Evolutionary conservation across 306 rosid genomes (phyloP).

Genomic region (Fagus crenata): DNA sequence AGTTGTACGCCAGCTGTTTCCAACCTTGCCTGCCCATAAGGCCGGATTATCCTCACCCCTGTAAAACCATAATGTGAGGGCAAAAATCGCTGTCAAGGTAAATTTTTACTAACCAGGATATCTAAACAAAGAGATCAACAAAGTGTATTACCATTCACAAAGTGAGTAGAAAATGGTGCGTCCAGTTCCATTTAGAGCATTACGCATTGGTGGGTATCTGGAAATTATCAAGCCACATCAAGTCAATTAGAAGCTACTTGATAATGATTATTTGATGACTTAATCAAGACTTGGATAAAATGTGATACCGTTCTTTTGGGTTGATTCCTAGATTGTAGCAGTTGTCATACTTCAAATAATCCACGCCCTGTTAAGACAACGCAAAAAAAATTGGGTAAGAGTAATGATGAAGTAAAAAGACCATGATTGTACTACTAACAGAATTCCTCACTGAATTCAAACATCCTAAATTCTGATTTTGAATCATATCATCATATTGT

Average conservation of each 20-base stretch:
- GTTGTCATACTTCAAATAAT: constrained; percentile 96
- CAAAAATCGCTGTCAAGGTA: constrained; percentile 21
- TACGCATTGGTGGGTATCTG: constrained; percentile 98
- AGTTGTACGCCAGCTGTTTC: constrained; percentile 99
- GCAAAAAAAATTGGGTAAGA: constrained; percentile 13
- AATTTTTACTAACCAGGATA: constrained; percentile 19
- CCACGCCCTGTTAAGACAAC: constrained; percentile 60
- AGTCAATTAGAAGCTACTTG: constrained; percentile 32
- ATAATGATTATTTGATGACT: constrained; percentile 12
- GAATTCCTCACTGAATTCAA: background rate
- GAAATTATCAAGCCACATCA: constrained; percentile 35
- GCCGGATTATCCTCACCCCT: constrained; percentile 98
- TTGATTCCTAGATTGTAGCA: constrained; percentile 83
- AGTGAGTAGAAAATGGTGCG: constrained; percentile 73
- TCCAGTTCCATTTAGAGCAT: constrained; percentile 73
- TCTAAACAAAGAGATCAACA: constrained; percentile 24
- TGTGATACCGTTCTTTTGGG: constrained; percentile 65
- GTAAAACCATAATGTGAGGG: constrained; percentile 18
- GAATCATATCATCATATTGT: background rate
- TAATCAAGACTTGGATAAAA: constrained; percentile 30
- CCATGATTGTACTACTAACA: background rate
- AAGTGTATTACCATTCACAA: constrained; percentile 74
- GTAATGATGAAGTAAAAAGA: background rate
- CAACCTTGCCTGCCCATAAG: constrained; percentile 86
- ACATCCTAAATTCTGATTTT: background rate